phyloP scores from a whole-genome alignment of 805 yeast species.

The Yarrowia sp. region DNA sequence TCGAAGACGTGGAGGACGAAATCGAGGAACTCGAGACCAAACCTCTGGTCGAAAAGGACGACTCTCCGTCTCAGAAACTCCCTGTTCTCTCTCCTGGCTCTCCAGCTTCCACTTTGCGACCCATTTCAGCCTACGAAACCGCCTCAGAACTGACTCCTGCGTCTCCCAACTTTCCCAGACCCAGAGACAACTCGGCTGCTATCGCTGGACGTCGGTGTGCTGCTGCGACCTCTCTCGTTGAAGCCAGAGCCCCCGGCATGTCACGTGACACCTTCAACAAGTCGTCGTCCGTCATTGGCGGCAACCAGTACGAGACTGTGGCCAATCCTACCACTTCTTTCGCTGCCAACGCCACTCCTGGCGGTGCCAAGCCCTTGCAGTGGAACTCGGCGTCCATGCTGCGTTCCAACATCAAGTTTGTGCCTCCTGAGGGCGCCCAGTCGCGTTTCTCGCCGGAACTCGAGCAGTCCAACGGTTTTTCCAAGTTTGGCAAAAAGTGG shows the following conservation, averaged over 20 bases:
- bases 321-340: neutral
- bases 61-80: neutral
- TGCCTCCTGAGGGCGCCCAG: conserved; percentile 31
- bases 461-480: conserved; percentile 4
- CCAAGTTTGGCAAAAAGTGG: conserved; percentile 32
- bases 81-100: neutral
- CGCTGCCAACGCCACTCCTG: conserved; percentile 20
- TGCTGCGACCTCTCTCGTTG: conserved; percentile 14
- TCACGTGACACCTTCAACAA: conserved; percentile 1
- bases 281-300: conserved; percentile 33
- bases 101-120: conserved; percentile 21
- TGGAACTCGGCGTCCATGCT: conserved; percentile 30
- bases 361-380: neutral
- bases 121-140: conserved; percentile 13
- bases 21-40: conserved; percentile 12
- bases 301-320: conserved; percentile 31
- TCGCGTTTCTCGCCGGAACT: conserved; percentile 15
- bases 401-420: conserved; percentile 21
- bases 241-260: conserved; percentile 1
- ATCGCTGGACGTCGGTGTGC: conserved; percentile 18
- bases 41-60: neutral
- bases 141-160: conserved; percentile 5
- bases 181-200: conserved; percentile 26
- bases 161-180: conserved; percentile 23
- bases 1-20: conserved; percentile 13